These are phyloP conservation scores for Hypoxylon sp. DNA, from an alignment of 2,329 filamentous ascomycete species.

Conservation along the genomic window DNA sequence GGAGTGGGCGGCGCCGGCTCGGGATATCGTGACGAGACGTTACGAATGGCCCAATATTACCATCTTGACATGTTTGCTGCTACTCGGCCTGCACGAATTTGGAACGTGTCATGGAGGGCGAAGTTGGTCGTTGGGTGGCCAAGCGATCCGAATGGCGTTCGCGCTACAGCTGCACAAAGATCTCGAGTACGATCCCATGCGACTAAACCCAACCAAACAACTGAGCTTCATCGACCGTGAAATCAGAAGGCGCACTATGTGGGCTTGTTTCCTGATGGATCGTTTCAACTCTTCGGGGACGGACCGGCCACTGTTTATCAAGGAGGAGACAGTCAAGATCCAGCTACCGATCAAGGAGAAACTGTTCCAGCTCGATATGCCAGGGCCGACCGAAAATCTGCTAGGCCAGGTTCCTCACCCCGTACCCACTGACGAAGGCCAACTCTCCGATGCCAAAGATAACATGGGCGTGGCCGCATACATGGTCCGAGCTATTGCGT, in stretches of 20 bases:
- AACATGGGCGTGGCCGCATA: slow-evolving; percentile 97
- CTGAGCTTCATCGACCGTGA: slow-evolving; percentile 93
- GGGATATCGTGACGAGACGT: slow-evolving; percentile 85
- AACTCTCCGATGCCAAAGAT: slow-evolving; percentile 73
- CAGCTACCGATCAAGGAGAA: slow-evolving; percentile 92
- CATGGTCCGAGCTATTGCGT: slow-evolving; percentile 83
- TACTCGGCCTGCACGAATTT: slow-evolving; percentile 93
- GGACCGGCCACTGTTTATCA: slow-evolving; percentile 89
- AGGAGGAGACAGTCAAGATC: slow-evolving; percentile 88
- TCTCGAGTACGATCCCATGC: slow-evolving; percentile 81
- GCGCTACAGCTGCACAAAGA: slow-evolving; percentile 94
- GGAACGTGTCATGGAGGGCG: slow-evolving; percentile 95
- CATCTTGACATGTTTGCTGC: slow-evolving; percentile 88
- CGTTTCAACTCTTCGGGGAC: slow-evolving; percentile 96
- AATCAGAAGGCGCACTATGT: slow-evolving; percentile 94
- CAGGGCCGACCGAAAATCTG: slow-evolving; percentile 85
- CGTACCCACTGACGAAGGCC: slow-evolving; percentile 71
- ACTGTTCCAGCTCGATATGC: slow-evolving; percentile 90
- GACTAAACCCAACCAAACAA: slow-evolving; percentile 70
- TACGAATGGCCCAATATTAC: slow-evolving; percentile 98
- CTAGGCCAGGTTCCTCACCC: slow-evolving; percentile 76
- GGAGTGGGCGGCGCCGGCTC: slow-evolving; percentile 88
- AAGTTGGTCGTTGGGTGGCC: slow-evolving; percentile 95
- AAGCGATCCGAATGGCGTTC: slow-evolving; percentile 97
- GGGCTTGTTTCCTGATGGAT: slow-evolving; percentile 98